These are phyloP conservation scores for Chamaenerion angustifolium DNA, from an alignment of 345 rosid genomes.

Conservation along the genomic window DNA sequence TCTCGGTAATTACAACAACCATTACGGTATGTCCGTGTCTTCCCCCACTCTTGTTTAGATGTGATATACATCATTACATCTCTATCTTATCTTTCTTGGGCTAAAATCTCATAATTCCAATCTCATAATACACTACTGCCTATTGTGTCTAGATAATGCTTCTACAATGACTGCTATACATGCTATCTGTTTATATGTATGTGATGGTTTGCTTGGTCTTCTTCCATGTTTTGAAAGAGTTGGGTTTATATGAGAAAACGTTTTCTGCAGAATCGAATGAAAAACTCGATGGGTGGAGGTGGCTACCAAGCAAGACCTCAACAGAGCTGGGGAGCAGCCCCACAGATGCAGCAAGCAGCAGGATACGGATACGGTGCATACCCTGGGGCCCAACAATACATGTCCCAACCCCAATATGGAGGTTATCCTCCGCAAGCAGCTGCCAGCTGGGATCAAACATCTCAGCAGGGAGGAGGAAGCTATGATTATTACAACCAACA, in stretches of 20 bases:
- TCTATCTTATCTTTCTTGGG: no score
- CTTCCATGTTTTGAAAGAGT: background rate
- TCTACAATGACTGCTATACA: no score
- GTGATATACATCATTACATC: no score
- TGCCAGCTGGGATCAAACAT: slow-evolving; percentile 81
- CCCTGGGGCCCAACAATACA: slow-evolving; percentile 59
- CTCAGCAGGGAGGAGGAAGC: slow-evolving; percentile 60
- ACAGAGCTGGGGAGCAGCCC: slow-evolving; percentile 54
- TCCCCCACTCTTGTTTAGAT: slow-evolving; percentile 18
- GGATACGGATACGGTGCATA: slow-evolving; percentile 88
- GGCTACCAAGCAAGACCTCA: slow-evolving; percentile 83
- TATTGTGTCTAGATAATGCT: no score
- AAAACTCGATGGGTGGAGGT: slow-evolving; percentile 82
- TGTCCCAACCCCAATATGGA: slow-evolving; percentile 51
- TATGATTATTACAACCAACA: slow-evolving; percentile 79
- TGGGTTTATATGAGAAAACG: slow-evolving; percentile 13
- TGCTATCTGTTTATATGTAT: no score
- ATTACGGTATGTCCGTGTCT: slow-evolving; percentile 98
- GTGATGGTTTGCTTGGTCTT: no score
- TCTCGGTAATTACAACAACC: slow-evolving; percentile 50
- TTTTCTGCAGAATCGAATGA: slow-evolving; percentile 70
- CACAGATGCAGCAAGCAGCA: slow-evolving; percentile 52
- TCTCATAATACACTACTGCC: no score
- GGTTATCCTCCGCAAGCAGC: slow-evolving; percentile 75
- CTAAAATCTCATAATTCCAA: no score